Conservation (phyloP, 2,329 filamentous ascomycete genomes). For the Aureobasidium sp. region DNA sequence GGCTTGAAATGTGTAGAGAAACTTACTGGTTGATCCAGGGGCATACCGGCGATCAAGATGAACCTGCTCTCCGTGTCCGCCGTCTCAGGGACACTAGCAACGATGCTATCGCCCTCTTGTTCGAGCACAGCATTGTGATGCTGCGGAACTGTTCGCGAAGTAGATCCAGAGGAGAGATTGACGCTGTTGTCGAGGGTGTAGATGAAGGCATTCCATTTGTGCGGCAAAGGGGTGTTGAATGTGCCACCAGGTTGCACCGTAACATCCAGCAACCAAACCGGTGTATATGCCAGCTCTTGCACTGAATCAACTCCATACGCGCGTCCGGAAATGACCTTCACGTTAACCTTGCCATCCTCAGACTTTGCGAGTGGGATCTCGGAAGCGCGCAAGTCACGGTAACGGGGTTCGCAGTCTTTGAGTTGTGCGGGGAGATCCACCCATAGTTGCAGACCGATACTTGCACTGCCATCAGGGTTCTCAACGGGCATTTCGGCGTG, state of each 20-base stretch:
- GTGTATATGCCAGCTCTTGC: conserved; percentile 87
- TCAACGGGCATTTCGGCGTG: conserved; percentile 91
- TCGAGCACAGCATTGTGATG: conserved; percentile 90
- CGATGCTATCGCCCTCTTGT: conserved; percentile 64
- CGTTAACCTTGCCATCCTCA: conserved; percentile 62
- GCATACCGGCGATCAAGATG: conserved; percentile 68
- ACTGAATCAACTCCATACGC: conserved; percentile 77
- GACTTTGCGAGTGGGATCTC: conserved; percentile 71
- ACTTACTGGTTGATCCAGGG: conserved; percentile 57
- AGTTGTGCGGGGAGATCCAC: conserved; percentile 76
- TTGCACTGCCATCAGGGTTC: conserved; percentile 64
- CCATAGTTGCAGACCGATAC: conserved; percentile 89
- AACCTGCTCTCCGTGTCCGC: conserved; percentile 52
- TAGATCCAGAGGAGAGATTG: conserved; percentile 48
- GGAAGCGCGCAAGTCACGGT: conserved; percentile 68
- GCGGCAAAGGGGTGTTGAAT: conserved; percentile 65
- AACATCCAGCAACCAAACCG: conserved; percentile 91
- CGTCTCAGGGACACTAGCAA: conserved; percentile 58
- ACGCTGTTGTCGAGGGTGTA: conserved; percentile 73
- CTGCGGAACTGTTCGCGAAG: conserved; percentile 49
- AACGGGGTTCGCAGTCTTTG: conserved; percentile 84
- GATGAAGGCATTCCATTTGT: conserved; percentile 81
- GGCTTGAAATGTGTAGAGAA: too few relatives aligned
- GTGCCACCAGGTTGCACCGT: conserved; percentile 69
- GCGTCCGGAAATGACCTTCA: conserved; percentile 87